phyloP scores from a whole-genome alignment of 768 basidiomycete species.

The Stropharia rugosoannulata region DNA sequence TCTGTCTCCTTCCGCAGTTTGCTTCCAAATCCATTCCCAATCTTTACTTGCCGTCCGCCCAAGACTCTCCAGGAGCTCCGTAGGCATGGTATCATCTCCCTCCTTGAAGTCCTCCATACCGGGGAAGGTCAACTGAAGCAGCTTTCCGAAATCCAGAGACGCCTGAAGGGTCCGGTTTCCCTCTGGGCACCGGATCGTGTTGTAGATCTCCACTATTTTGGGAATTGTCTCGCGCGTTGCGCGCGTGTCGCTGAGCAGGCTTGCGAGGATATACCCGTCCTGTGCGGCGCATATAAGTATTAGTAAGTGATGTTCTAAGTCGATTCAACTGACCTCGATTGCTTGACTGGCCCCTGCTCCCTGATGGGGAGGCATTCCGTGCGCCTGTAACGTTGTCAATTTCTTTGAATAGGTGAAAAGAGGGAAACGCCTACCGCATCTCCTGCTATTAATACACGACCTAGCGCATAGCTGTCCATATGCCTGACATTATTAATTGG shows the following conservation, averaged over 20 bases:
- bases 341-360: slow-evolving; percentile 5
- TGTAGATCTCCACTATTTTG: background rate
- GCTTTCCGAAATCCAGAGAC: background rate
- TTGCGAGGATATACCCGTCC: slow-evolving; percentile 1
- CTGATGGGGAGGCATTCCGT: slow-evolving; percentile 7
- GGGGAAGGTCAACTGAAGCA: background rate
- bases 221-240: background rate
- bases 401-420: too few relatives aligned
- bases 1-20: background rate
- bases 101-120: background rate
- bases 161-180: slow-evolving; percentile 1
- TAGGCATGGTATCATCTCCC: background rate
- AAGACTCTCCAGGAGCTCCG: background rate
- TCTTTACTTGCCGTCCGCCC: background rate
- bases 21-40: slow-evolving; percentile 2
- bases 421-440: slow-evolving; percentile 37
- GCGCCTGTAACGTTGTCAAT: background rate
- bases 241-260: background rate
- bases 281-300: background rate
- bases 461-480: slow-evolving; percentile 37
- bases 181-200: background rate
- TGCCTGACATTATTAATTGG: slow-evolving; percentile 38
- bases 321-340: background rate
- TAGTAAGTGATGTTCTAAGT: background rate
- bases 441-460: slow-evolving; percentile 44